Evolutionary conservation across 108 stramenopile species (phyloP).

Genomic region (Cyclotella baltica): DNA sequence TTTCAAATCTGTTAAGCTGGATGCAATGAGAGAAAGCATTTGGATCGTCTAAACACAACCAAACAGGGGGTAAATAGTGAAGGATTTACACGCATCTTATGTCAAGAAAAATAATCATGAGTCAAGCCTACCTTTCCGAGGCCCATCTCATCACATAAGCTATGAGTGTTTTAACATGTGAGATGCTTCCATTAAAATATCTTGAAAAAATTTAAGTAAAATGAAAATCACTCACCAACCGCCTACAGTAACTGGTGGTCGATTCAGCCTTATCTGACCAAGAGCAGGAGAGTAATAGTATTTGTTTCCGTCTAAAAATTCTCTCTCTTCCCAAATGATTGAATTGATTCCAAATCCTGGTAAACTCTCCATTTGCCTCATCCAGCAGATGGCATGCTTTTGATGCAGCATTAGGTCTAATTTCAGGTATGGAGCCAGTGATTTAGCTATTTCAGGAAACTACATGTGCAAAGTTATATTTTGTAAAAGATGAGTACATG

Average conservation of each 20-base stretch:
- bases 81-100: no score
- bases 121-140: not conserved
- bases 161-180: not conserved
- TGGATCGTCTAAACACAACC: not conserved
- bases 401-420: slow-evolving; percentile 75
- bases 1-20: not conserved
- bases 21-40: not conserved
- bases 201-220: not conserved
- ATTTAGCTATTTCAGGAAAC: slow-evolving; percentile 12
- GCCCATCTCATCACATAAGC: not conserved
- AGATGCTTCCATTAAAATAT: not conserved
- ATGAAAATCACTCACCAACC: slow-evolving; percentile 47
- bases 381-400: slow-evolving; percentile 77
- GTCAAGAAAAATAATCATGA: not conserved
- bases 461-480: no score
- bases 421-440: slow-evolving; percentile 36
- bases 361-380: slow-evolving; percentile 72
- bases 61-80: no score
- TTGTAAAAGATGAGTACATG: no score
- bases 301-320: slow-evolving; percentile 61
- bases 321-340: slow-evolving; percentile 77
- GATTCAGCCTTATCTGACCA: slow-evolving; percentile 70
- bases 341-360: slow-evolving; percentile 65
- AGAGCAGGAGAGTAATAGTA: slow-evolving; percentile 78
- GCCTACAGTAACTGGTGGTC: slow-evolving; percentile 58